Evolutionary conservation across 805 yeast species (phyloP), one percentile per base, ranked within the genome.

Genomic region (Yarrowia sp.): DNA sequence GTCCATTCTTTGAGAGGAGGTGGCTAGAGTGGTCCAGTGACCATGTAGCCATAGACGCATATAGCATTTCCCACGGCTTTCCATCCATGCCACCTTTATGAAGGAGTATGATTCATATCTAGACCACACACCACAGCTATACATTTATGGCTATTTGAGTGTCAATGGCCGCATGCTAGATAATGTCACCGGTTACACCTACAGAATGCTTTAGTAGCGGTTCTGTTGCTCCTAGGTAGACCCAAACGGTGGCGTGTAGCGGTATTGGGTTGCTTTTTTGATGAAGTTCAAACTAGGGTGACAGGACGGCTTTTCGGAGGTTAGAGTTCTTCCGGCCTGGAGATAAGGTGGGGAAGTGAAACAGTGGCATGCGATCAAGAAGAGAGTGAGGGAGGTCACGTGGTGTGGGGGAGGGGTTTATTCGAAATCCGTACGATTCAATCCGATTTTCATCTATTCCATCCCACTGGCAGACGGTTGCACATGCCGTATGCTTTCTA

Each of bases 281-380:
- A 4, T 24, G 28, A 21, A 41, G 10, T 28, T 11, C n/a, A 8
- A 43, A 1, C 22, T 19, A 30, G 38, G 26, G 54, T 48, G 38
- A 19, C 28, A 19, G 54, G 14, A 32, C 54, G 54, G 54, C 30
- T 14, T 11, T 14, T 14, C 54, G 54, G 54, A 48, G 54, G 54
- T 48, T 48, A 26, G 38, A 48, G 54, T 32, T 48, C 16, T 48
- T 32, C 54, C 38, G 54, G 21, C 14, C 32, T 19, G 54, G 38
- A 19, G 38, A 19, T 48, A 30, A 46, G 35, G 51, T 44, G 35
- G 38, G 28, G 54, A 48, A 48, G 24, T 48, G 54, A 48, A 48
- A 48, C 54, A 48, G 4, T 16, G 7, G 12, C 32, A 22, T 16
- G 48, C 48, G 32, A 19, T 12, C 16, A 19, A 38, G 21, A 12